A percentile compares a stretch with the other conserved stretches of the same genome.
phyloP scores from a whole-genome alignment of 2,329 filamentous ascomycete genomes.

The Aureobasidium sp. region DNA sequence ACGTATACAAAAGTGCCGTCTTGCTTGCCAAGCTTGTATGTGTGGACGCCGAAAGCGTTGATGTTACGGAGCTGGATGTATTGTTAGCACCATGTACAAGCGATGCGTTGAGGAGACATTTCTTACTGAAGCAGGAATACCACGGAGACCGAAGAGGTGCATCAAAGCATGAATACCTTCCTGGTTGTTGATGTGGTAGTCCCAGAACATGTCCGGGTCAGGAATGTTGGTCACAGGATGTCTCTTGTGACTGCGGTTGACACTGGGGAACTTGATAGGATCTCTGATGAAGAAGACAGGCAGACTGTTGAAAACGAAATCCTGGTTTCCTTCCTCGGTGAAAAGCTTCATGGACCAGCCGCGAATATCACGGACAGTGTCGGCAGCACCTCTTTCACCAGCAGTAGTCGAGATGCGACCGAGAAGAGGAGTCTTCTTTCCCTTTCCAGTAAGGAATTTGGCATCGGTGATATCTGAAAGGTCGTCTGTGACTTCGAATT shows the following conservation, averaged over 20 bases:
- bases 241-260: constrained; percentile 28
- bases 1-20: constrained; percentile 43
- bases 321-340: constrained; percentile 44
- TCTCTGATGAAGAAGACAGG: constrained; percentile 38
- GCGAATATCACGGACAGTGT: constrained; percentile 40
- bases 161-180: constrained; percentile 43
- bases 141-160: constrained; percentile 42
- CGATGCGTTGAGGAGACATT: too few species aligned
- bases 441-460: constrained; percentile 43
- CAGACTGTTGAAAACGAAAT: constrained; percentile 38
- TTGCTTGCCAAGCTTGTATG: constrained; percentile 26
- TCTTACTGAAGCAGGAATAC: constrained; percentile 33
- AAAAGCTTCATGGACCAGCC: constrained; percentile 45
- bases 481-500: constrained; percentile 52
- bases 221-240: constrained; percentile 25
- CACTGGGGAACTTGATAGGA: constrained; percentile 32
- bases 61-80: constrained; percentile 28
- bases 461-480: constrained; percentile 48
- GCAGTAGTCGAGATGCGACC: constrained; percentile 40
- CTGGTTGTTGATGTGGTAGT: constrained; percentile 34
- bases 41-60: constrained; percentile 41
- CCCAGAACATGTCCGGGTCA: constrained; percentile 28
- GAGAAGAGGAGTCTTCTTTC: constrained; percentile 45
- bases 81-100: background rate
- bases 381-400: constrained; percentile 37